Evolutionary conservation across 2,329 filamentous ascomycete species (phyloP).

Genomic region (Blastomyces gilchristii): DNA sequence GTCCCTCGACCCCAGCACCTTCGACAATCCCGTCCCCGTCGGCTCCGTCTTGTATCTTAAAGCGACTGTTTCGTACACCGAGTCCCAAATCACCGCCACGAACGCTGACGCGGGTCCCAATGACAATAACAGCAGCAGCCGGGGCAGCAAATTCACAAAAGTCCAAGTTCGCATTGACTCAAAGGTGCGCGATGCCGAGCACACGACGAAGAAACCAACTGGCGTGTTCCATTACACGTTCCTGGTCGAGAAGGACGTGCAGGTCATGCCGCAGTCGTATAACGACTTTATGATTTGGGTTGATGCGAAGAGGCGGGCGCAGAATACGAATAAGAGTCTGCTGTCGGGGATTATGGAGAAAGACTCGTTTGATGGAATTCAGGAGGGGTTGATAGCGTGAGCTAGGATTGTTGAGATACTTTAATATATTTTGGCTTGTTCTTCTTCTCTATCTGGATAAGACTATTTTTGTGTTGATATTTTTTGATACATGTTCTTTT

Average conservation of each 20-base stretch:
- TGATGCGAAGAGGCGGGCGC: conserved; percentile 48
- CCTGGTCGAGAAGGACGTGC: conserved; percentile 52
- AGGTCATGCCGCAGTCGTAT: conserved; percentile 56
- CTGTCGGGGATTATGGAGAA: conserved; percentile 23
- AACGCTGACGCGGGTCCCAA: conserved; percentile 24
- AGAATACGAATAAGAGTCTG: conserved; percentile 41
- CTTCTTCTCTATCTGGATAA: neutral
- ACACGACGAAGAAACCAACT: conserved; percentile 56
- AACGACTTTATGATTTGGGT: conserved; percentile 57
- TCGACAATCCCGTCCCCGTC: conserved; percentile 64
- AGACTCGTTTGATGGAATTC: conserved; percentile 25
- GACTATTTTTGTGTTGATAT: neutral
- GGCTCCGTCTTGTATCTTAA: conserved; percentile 66
- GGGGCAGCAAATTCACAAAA: conserved; percentile 45
- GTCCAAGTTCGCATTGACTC: conserved; percentile 63
- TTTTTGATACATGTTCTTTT: neutral
- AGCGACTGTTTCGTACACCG: conserved; percentile 61
- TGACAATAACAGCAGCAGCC: conserved; percentile 23
- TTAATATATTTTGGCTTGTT: neutral
- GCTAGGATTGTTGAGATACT: neutral
- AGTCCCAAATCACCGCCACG: conserved; percentile 36
- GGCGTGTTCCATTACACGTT: conserved; percentile 72
- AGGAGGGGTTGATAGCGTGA: conserved; percentile 33
- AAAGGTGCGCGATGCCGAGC: conserved; percentile 62
- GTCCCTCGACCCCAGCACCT: conserved; percentile 62